Percentiles rank a stretch among this genome's conserved stretches.
Conservation (phyloP, 768 basidiomycete genomes). For the Mycena filopes region DNA sequence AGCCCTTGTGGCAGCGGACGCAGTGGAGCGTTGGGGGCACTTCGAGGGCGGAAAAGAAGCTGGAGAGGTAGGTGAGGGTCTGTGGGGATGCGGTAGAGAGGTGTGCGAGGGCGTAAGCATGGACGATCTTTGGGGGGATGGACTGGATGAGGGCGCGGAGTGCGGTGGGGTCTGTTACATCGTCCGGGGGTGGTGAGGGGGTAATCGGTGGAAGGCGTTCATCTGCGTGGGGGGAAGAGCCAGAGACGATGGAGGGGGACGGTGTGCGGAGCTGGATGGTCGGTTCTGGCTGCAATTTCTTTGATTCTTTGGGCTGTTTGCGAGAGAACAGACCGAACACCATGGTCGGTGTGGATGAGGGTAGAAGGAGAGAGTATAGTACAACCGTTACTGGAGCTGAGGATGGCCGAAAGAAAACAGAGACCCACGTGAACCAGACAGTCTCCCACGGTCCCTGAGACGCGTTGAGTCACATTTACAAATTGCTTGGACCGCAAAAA, state of each 20-base stretch:
- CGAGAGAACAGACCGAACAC: constrained; percentile 37
- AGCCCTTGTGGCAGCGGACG: constrained; percentile 77
- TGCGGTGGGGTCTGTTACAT: constrained; percentile 50
- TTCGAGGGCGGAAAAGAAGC: constrained; percentile 70
- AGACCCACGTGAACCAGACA: not conserved
- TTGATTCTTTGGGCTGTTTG: constrained; percentile 36
- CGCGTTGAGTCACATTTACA: not conserved
- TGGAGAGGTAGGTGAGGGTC: constrained; percentile 57
- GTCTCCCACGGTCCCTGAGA: not conserved
- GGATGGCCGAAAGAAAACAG: not conserved
- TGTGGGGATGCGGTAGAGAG: constrained; percentile 51
- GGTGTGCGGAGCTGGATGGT: constrained; percentile 61
- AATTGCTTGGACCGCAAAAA: not conserved
- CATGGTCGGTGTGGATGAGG: constrained; percentile 1
- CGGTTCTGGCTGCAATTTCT: constrained; percentile 11
- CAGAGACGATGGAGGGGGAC: constrained; percentile 57
- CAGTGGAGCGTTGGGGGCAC: constrained; percentile 81
- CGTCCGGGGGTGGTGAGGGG: constrained; percentile 46
- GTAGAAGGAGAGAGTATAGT: constrained; percentile 4
- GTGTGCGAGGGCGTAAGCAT: constrained; percentile 67
- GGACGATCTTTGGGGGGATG: constrained; percentile 74
- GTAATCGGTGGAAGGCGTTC: constrained; percentile 51
- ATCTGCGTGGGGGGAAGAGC: constrained; percentile 39
- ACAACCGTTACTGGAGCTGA: constrained; percentile 25
- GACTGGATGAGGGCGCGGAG: constrained; percentile 64